Conservation (phyloP, 805 yeast species). For the Schwanniomyces sp. region DNA sequence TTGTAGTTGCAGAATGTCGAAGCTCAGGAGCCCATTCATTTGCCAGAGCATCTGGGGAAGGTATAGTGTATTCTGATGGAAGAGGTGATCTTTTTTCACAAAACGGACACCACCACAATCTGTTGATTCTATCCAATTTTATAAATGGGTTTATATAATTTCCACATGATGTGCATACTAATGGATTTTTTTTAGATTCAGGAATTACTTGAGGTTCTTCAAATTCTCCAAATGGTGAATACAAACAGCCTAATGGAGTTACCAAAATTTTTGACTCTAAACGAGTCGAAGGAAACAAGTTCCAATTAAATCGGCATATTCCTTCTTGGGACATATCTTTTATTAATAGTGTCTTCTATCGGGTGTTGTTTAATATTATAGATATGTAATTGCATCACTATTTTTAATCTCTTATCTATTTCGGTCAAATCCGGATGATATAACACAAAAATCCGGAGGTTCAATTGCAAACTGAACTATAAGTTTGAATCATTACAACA, state of each 20-base stretch:
- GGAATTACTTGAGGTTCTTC: neutral
- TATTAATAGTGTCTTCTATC: neutral
- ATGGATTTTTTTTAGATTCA: conserved; percentile 9
- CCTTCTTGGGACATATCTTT: neutral
- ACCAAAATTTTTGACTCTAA: conserved; percentile 31
- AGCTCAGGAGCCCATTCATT: conserved; percentile 28
- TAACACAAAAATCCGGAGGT: neutral
- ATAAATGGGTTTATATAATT: conserved; percentile 26
- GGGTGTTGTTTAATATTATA: neutral
- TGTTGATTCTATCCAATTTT: conserved; percentile 26
- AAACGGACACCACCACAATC: conserved; percentile 41
- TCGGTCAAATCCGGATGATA: neutral
- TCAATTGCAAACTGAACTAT: neutral
- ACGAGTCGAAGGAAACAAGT: conserved; percentile 43
- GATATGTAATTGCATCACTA: neutral
- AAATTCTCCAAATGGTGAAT: conserved; percentile 23
- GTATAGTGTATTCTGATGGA: conserved; percentile 18
- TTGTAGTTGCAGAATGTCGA: conserved; percentile 21
- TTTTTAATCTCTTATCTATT: neutral
- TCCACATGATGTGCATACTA: conserved; percentile 27
- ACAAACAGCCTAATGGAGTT: conserved; percentile 39
- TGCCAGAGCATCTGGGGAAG: conserved; percentile 5
- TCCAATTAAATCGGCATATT: conserved; percentile 63
- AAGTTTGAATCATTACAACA: too few species aligned
- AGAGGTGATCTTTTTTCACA: conserved; percentile 24